phyloP scores from a whole-genome alignment of 139 green algal genomes.

The Chlorella sp. region DNA sequence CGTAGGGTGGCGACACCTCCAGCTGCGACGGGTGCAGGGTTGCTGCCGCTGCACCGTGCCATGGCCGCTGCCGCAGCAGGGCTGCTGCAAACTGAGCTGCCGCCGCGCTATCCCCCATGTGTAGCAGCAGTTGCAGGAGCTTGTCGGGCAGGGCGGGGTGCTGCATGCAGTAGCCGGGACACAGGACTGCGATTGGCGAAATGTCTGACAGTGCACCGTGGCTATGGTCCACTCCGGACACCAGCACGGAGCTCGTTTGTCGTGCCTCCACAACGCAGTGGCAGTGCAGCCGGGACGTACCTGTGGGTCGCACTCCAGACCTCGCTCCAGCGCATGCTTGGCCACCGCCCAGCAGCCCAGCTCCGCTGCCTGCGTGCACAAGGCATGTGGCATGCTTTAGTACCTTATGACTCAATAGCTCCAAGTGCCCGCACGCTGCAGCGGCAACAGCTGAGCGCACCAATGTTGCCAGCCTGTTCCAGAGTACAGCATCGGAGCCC shows the following conservation, averaged over 20 bases:
- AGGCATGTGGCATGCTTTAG: too few species aligned
- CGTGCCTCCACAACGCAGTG: too few species aligned
- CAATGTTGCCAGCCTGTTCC: constrained; percentile 30
- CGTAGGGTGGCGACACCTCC: too few species aligned
- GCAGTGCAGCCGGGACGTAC: too few species aligned
- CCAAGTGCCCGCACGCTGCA: too few species aligned
- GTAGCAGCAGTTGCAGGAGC: constrained; percentile 28
- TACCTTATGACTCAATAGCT: too few species aligned
- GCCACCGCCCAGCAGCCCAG: constrained; percentile 22
- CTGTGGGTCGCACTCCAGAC: constrained; percentile 20
- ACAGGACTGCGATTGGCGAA: too few species aligned
- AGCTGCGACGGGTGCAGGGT: background rate
- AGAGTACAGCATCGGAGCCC: constrained; percentile 21
- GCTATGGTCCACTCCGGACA: too few species aligned
- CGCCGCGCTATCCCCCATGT: constrained; percentile 13
- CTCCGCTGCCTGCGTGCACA: constrained; percentile 16
- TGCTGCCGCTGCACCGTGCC: constrained; percentile 1
- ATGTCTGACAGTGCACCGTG: too few species aligned
- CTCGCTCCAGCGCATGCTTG: constrained; percentile 20
- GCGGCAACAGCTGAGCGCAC: background rate
- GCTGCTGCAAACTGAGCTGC: constrained; percentile 4
- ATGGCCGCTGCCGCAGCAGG: constrained; percentile 7
- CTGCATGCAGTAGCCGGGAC: too few species aligned
- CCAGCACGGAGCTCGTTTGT: too few species aligned
- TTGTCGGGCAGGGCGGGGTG: constrained; percentile 35